Evolutionary conservation across 495 filamentous ascomycete genomes (phyloP).

Genomic region (Pseudevernia furfuracea): DNA sequence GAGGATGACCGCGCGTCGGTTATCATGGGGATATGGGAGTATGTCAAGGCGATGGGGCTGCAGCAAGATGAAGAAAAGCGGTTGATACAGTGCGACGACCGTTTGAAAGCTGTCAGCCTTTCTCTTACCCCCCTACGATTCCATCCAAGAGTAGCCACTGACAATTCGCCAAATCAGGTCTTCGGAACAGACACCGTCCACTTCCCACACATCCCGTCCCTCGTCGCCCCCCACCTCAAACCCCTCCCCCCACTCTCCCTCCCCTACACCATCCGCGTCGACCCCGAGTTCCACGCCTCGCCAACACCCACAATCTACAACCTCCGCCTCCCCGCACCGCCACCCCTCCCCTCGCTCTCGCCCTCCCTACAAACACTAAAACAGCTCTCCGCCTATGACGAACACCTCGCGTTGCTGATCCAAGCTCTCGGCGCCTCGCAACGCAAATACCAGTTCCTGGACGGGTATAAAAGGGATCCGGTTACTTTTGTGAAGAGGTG

Average conservation of each 20-base stretch:
- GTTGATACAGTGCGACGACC: conserved; percentile 80
- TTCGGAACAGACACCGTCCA: conserved; percentile 69
- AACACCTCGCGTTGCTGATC: conserved; percentile 71
- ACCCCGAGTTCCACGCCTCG: conserved; percentile 67
- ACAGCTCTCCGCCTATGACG: conserved; percentile 65
- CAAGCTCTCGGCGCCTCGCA: conserved; percentile 71
- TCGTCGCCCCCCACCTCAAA: conserved; percentile 64
- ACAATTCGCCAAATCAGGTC: conserved; percentile 45
- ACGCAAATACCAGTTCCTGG: conserved; percentile 79
- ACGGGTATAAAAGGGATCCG: conserved; percentile 67
- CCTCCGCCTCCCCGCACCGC: conserved; percentile 65
- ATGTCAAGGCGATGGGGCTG: conserved; percentile 75
- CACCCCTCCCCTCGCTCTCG: conserved; percentile 59
- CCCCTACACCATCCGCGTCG: conserved; percentile 88
- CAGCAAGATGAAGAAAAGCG: conserved; percentile 93
- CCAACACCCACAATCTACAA: conserved; percentile 75
- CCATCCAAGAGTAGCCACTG: conserved; percentile 19
- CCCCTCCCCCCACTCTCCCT: conserved; percentile 77
- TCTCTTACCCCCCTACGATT: neutral
- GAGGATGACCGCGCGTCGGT: conserved; percentile 82
- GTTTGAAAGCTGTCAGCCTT: conserved; percentile 58
- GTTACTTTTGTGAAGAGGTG: conserved; percentile 73
- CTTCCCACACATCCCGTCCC: conserved; percentile 81
- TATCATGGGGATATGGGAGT: conserved; percentile 90
- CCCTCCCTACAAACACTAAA: conserved; percentile 56